These are phyloP conservation scores for Oxyria digyna DNA, from an alignment of 148 eudicot genomes.

Conservation along the genomic window DNA sequence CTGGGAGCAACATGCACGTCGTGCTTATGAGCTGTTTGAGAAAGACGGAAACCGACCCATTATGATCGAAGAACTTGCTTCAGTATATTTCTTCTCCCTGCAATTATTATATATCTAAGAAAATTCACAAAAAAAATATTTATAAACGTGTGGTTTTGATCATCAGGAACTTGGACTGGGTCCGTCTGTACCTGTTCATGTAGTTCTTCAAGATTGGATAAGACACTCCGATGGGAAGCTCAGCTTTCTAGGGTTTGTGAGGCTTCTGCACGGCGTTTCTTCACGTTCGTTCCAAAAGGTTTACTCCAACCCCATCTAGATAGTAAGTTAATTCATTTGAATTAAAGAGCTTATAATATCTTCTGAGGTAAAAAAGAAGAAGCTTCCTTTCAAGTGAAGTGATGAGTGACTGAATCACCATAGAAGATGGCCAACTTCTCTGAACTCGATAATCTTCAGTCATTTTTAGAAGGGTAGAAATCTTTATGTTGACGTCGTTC, in stretches of 20 bases:
- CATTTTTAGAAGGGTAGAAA: not conserved
- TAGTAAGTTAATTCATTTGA: not conserved
- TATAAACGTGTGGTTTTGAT: not conserved
- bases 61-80: constrained; percentile 94
- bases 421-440: too few relatives aligned
- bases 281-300: constrained; percentile 68
- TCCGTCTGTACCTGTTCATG: constrained; percentile 87
- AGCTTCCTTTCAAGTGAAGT: not conserved
- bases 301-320: constrained; percentile 8
- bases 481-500: not conserved
- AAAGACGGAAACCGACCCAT: constrained; percentile 91
- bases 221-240: constrained; percentile 91
- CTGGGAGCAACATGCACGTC: constrained; percentile 92
- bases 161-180: constrained; percentile 85
- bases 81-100: constrained; percentile 36
- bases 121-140: not conserved
- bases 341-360: not conserved
- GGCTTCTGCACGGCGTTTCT: constrained; percentile 79
- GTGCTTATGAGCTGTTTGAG: constrained; percentile 84
- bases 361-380: not conserved
- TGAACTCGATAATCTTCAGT: not conserved
- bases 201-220: constrained; percentile 94
- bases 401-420: too few relatives aligned
- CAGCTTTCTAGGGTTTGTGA: constrained; percentile 84
- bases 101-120: not conserved